These are phyloP conservation scores for Ganoderma leucocontextum DNA, from an alignment of 1,284 basidiomycete genomes.

Conservation along the genomic window DNA sequence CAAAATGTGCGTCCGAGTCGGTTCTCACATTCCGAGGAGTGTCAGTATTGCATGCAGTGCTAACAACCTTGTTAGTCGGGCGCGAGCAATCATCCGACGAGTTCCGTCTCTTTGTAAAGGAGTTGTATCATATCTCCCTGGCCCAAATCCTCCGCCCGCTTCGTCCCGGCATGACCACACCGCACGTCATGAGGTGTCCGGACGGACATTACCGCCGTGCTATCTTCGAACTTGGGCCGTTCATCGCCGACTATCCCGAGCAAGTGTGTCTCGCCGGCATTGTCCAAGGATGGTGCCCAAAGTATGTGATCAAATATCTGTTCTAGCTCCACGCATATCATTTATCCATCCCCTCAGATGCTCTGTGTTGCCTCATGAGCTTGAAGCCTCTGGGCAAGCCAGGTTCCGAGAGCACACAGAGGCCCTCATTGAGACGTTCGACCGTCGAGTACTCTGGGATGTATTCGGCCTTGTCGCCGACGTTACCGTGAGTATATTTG, in stretches of 20 bases:
- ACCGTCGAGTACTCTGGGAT: not conserved
- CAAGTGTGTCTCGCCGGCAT: not conserved
- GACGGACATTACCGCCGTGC: not conserved
- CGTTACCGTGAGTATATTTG: not conserved
- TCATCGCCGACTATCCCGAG: not conserved
- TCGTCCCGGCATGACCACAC: not conserved
- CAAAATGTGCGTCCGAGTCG: no score
- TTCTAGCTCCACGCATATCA: not conserved
- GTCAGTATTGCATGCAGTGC: no score
- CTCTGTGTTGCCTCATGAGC: not conserved
- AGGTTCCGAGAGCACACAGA: not conserved
- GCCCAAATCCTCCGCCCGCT: not conserved
- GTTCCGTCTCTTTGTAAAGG: not conserved
- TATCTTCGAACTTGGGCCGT: not conserved
- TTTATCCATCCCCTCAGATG: not conserved
- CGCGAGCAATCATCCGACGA: not conserved
- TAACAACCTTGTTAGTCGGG: not conserved
- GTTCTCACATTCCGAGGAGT: no score
- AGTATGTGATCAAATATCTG: not conserved
- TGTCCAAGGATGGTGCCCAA: not conserved
- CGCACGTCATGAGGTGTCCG: not conserved
- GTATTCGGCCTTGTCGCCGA: not conserved
- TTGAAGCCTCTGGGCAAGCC: not conserved
- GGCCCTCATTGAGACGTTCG: not conserved
- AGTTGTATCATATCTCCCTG: not conserved